These are phyloP conservation scores for Xylariales sp. DNA, from an alignment of 2,329 filamentous ascomycete species.

Conservation along the genomic window DNA sequence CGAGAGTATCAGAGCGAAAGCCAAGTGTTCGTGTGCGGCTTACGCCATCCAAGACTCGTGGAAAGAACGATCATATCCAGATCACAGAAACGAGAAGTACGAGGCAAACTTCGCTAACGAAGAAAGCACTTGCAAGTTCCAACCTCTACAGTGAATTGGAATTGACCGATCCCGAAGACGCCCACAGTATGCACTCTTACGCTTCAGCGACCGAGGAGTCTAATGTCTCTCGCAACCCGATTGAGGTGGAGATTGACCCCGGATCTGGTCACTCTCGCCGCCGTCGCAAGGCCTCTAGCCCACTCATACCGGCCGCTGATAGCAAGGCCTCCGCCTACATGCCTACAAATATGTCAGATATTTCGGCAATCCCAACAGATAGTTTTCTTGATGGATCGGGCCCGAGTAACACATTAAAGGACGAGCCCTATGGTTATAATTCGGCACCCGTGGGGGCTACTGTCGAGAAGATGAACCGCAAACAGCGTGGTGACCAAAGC, in stretches of 20 bases:
- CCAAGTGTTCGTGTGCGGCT: conserved; percentile 85
- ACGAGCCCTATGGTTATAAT: conserved; percentile 45
- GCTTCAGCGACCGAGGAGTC: conserved; percentile 84
- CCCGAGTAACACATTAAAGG: conserved; percentile 29
- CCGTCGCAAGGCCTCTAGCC: conserved; percentile 72
- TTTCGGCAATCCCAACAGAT: conserved; percentile 78
- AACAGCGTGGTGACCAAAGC: conserved; percentile 57
- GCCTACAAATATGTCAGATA: conserved; percentile 79
- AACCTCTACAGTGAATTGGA: conserved; percentile 72
- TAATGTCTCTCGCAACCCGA: conserved; percentile 78
- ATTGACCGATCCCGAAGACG: conserved; percentile 67
- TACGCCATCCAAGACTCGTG: conserved; percentile 77
- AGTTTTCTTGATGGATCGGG: conserved; percentile 72
- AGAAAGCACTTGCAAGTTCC: conserved; percentile 53
- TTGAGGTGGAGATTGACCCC: conserved; percentile 89
- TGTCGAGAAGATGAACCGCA: conserved; percentile 58
- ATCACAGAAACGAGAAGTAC: conserved; percentile 83
- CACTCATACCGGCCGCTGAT: conserved; percentile 68
- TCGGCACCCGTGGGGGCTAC: conserved; percentile 55
- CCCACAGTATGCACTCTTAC: conserved; percentile 76
- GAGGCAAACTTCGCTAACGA: conserved; percentile 71
- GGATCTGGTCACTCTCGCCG: conserved; percentile 62
- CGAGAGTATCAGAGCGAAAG: conserved; percentile 69
- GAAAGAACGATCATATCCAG: conserved; percentile 80
- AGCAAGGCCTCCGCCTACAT: conserved; percentile 70